These are phyloP conservation scores for Metschnikowia proteae DNA, from an alignment of 805 yeast genomes.

Conservation along the genomic window DNA sequence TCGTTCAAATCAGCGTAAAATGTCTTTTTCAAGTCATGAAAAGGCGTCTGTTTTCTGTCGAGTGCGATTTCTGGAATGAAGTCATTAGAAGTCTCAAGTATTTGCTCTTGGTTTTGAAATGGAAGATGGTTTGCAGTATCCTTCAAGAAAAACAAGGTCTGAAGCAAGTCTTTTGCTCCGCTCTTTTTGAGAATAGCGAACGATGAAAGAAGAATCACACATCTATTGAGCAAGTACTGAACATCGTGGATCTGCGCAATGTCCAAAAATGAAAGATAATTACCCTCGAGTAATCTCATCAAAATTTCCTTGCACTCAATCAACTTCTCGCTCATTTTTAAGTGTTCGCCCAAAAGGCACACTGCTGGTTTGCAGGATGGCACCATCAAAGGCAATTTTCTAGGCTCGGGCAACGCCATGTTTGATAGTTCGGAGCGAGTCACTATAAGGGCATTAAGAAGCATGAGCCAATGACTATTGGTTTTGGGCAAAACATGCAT, in stretches of 20 bases:
- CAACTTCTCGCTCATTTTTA: neutral
- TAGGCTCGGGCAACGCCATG: neutral
- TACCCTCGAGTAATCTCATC: constrained; percentile 2
- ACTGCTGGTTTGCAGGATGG: neutral
- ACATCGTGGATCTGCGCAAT: constrained; percentile 9
- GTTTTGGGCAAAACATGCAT: neutral
- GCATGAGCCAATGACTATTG: constrained; percentile 3
- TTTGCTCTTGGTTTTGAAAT: constrained; percentile 6
- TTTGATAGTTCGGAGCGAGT: constrained; percentile 6
- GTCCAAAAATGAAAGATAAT: constrained; percentile 5
- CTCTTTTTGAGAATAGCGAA: constrained; percentile 2
- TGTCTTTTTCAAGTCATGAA: constrained; percentile 11
- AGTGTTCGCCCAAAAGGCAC: neutral
- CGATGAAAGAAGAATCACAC: constrained; percentile 8
- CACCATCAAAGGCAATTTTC: neutral
- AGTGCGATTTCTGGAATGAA: constrained; percentile 11
- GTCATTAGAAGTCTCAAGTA: constrained; percentile 6
- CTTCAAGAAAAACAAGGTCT: constrained; percentile 18
- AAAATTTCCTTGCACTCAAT: constrained; percentile 12
- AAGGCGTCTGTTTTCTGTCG: constrained; percentile 5
- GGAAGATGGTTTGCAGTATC: constrained; percentile 11
- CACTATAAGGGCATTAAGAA: constrained; percentile 6
- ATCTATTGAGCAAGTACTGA: constrained; percentile 8
- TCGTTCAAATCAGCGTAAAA: constrained; percentile 11
- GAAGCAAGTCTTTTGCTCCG: constrained; percentile 13